Evolutionary conservation across 2,329 filamentous ascomycete genomes (phyloP).

Genomic region (Colletotrichum filicis): DNA sequence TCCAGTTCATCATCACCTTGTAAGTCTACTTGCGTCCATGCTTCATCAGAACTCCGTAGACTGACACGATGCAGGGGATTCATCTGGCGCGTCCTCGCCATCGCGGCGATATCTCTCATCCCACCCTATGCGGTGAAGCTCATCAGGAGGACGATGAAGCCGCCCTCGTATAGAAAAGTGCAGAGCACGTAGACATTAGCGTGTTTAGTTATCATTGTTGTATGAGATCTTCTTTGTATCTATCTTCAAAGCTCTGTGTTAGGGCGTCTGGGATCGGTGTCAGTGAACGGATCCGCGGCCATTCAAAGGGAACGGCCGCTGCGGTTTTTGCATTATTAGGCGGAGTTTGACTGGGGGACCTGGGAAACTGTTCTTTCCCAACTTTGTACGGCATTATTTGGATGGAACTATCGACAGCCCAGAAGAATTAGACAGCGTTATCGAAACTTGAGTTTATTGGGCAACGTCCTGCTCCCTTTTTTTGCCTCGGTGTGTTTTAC

Average conservation of each 20-base stretch:
- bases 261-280: conserved; percentile 14
- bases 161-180: conserved; percentile 95
- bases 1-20: conserved; percentile 79
- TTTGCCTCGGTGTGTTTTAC: background rate
- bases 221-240: conserved; percentile 14
- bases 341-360: conserved; percentile 17
- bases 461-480: background rate
- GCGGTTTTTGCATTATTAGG: conserved; percentile 23
- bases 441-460: conserved; percentile 20
- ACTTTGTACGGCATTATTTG: conserved; percentile 30
- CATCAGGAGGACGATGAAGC: conserved; percentile 85
- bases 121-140: conserved; percentile 91
- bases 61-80: conserved; percentile 70
- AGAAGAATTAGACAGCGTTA: conserved; percentile 36
- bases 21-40: conserved; percentile 51
- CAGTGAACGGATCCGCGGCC: background rate
- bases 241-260: background rate
- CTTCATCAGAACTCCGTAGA: too few relatives aligned
- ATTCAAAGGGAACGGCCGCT: conserved; percentile 9
- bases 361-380: background rate
- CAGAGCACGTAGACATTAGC: conserved; percentile 66
- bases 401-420: conserved; percentile 3
- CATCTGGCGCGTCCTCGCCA: conserved; percentile 86
- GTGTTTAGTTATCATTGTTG: background rate
- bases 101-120: conserved; percentile 82